Conservation (phyloP, 106 monocot species). For the Vanilla planifolia region DNA sequence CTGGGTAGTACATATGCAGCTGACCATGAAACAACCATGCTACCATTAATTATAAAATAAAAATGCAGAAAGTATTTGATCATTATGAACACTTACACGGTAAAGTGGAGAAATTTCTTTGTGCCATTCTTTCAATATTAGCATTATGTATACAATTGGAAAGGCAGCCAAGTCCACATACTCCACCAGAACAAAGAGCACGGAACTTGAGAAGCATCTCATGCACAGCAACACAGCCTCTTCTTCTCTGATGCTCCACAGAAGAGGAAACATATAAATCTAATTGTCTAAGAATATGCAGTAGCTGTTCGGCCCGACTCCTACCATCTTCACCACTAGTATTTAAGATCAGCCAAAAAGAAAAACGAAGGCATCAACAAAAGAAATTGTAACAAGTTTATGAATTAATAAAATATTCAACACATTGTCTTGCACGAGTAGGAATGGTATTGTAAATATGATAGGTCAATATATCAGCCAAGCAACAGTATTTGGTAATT, state of each 20-base stretch:
- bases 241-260: slow-evolving; percentile 83
- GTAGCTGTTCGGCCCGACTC: slow-evolving; percentile 87
- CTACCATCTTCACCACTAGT: slow-evolving; percentile 97
- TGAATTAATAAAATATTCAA: too few relatives aligned
- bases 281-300: slow-evolving; percentile 91
- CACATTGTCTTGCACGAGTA: too few relatives aligned
- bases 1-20: slow-evolving; percentile 93
- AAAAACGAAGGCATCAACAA: too few relatives aligned
- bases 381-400: too few relatives aligned
- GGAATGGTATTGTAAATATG: too few relatives aligned
- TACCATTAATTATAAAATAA: not conserved
- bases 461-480: too few relatives aligned
- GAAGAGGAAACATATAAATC: slow-evolving; percentile 86
- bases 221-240: slow-evolving; percentile 78
- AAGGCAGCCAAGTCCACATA: slow-evolving; percentile 47
- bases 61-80: not conserved
- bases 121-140: slow-evolving; percentile 33
- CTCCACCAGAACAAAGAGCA: slow-evolving; percentile 76
- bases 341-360: slow-evolving; percentile 2
- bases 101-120: slow-evolving; percentile 67
- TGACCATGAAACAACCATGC: slow-evolving; percentile 20
- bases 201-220: slow-evolving; percentile 84
- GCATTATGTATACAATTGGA: slow-evolving; percentile 36
- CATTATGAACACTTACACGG: slow-evolving; percentile 50
- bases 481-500: too few relatives aligned